Evolutionary conservation across 108 stramenopile genomes (phyloP), one percentile per base, ranked within the genome.

Genomic region (Parietichytrium sp.): DNA sequence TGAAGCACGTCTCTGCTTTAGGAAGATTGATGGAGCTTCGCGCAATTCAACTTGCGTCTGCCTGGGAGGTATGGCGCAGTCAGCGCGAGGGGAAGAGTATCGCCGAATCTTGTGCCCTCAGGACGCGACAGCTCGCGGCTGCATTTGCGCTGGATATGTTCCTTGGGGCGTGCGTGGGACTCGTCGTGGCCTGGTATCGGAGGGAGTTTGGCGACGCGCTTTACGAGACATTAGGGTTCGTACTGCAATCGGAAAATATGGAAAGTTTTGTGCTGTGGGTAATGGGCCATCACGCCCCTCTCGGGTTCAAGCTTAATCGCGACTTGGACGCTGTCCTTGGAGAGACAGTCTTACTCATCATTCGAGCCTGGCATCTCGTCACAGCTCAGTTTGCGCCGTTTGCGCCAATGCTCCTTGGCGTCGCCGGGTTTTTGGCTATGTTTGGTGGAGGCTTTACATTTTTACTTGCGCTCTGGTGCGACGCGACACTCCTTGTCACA

Each of bases 251-350:
- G 8, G 38, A 42, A 10, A 25, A 23, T 1, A 72, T 72, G 61
- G 38, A 42, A 0, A 27, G 25, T 6, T 42, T 33, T 0, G 61
- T 72, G 15, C 20, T 72, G 7, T 72, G 61, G 61, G 61, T 72
- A 36, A 10, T 72, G 42, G 45, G 61, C 33, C 61, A 72, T 33
- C 61, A 72, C 42, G 61, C 61, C 6, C 61, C 61, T n/a, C 42
- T 72, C 10, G 61, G 61, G 6, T 72, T 72, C 42, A 72, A 72
- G 42, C 20, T 72, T 8, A 72, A 72, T 27, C 10, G 45, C 10
- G 61, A 42, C 20, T 42, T 72, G 15, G 61, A 72, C 33, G 61
- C 36, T 10, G 61, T 72, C 15, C 33, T 72, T 10, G 61, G 61
- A 10, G 45, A 72, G 36, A 72, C 61, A 0, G 61, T 72, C 7